These are phyloP conservation scores for Aspergillus costaricaensis DNA, from an alignment of 2,329 filamentous ascomycete genomes.

Conservation along the genomic window DNA sequence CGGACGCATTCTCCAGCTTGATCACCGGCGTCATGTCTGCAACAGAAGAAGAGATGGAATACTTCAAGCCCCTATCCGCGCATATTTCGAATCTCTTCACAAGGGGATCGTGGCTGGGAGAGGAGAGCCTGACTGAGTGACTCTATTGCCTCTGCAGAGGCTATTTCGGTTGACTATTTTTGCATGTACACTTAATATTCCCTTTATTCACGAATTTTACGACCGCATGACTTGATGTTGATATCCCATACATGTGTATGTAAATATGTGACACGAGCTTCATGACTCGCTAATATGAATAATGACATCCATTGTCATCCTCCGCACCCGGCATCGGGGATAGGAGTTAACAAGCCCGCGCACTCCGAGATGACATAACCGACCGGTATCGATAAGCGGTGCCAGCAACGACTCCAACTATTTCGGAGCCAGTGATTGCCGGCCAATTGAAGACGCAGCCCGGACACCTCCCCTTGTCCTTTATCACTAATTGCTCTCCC, in stretches of 20 bases:
- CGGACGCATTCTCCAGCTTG: neutral
- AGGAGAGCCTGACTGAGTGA: neutral
- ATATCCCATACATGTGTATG: neutral
- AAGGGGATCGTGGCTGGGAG: neutral
- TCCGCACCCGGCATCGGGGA: neutral
- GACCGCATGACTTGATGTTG: neutral
- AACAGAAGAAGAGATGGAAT: neutral
- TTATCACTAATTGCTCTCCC: neutral
- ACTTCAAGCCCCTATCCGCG: neutral
- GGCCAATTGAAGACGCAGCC: slow-evolving; percentile 10
- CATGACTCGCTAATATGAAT: neutral
- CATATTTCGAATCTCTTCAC: neutral
- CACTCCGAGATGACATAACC: slow-evolving; percentile 7
- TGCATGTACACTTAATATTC: neutral
- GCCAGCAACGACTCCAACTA: neutral
- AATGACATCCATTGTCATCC: neutral
- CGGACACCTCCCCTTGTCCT: neutral
- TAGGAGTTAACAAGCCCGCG: slow-evolving; percentile 1
- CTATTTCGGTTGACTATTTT: neutral
- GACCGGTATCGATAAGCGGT: slow-evolving; percentile 8
- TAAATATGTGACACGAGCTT: neutral
- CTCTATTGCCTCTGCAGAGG: neutral
- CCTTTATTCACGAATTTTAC: too few relatives aligned
- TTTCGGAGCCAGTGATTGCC: neutral
- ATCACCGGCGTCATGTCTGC: neutral